Conservation (phyloP, 2,329 filamentous ascomycete genomes). For the Scopulariopsis brevicaulis region DNA sequence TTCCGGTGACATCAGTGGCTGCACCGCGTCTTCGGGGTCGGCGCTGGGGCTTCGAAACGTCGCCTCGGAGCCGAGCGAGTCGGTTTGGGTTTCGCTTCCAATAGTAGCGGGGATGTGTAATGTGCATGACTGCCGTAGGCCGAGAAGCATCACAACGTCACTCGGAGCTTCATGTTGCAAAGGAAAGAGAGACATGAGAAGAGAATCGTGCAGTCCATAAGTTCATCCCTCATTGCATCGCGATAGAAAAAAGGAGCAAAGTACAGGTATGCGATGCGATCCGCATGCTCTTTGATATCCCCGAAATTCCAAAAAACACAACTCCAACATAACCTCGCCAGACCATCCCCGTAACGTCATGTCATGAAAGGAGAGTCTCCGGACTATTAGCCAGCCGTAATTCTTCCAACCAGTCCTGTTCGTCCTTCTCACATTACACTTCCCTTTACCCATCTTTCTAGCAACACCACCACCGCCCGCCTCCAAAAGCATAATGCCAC, state of each 20-base stretch:
- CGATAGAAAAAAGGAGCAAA: not conserved
- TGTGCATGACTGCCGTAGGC: too few relatives aligned
- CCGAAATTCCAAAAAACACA: not conserved
- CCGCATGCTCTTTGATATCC: not conserved
- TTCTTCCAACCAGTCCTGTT: not conserved
- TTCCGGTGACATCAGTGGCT: too few relatives aligned
- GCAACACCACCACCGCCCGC: not conserved
- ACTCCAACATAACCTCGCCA: not conserved
- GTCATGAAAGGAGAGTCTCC: not conserved
- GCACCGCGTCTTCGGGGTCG: too few relatives aligned
- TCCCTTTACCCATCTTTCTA: not conserved
- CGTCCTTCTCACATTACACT: not conserved
- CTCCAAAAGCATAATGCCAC: not conserved
- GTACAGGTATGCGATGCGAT: not conserved
- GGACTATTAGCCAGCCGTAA: not conserved
- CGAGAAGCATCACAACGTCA: too few relatives aligned
- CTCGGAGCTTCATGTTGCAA: too few relatives aligned
- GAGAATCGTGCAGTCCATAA: not conserved
- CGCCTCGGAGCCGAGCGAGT: too few relatives aligned
- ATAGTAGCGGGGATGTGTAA: too few relatives aligned
- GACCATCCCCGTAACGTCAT: not conserved
- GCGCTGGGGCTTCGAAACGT: too few relatives aligned
- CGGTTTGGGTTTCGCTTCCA: too few relatives aligned
- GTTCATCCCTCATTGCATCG: not conserved
- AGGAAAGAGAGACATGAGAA: too few relatives aligned